Conservation (phyloP, 176 grass and related monocot species). For the Ampelocalamus luodianensis region DNA sequence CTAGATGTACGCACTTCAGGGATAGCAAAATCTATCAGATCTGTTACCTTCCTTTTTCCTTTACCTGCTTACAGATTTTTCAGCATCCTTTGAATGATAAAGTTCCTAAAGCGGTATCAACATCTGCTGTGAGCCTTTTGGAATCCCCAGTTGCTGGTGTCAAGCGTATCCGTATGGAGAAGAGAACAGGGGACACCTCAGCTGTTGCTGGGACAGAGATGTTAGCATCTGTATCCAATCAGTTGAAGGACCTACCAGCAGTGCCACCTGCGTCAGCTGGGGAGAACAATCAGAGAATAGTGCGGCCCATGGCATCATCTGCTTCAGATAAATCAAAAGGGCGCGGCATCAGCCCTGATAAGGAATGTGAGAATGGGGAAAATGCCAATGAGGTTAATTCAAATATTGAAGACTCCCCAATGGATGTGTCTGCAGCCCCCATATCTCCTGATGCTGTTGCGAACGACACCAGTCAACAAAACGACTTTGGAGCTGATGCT, state of each 20-base stretch:
- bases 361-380: slow-evolving; percentile 61
- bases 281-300: slow-evolving; percentile 52
- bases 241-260: slow-evolving; percentile 57
- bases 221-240: slow-evolving; percentile 73
- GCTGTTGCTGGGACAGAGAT: slow-evolving; percentile 78
- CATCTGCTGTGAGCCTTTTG: slow-evolving; percentile 57
- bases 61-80: slow-evolving; percentile 79
- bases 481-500: slow-evolving; percentile 56
- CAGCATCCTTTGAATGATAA: slow-evolving; percentile 83
- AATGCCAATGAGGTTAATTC: slow-evolving; percentile 69
- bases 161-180: slow-evolving; percentile 69
- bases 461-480: slow-evolving; percentile 53
- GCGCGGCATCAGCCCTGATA: slow-evolving; percentile 54
- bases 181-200: slow-evolving; percentile 62
- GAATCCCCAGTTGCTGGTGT: slow-evolving; percentile 52
- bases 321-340: slow-evolving; percentile 70
- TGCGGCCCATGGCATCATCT: slow-evolving; percentile 52
- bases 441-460: slow-evolving; percentile 60
- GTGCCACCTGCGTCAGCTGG: slow-evolving; percentile 40
- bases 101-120: slow-evolving; percentile 48
- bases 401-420: slow-evolving; percentile 58
- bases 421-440: slow-evolving; percentile 56
- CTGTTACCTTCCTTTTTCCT: slow-evolving; percentile 31
- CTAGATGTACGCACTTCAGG: slow-evolving; percentile 27
- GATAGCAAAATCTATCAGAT: slow-evolving; percentile 32